Percentiles rank a stretch among this genome's conserved stretches.
Evolutionary conservation across 164 flowering plant genomes (phyloP).

Genomic region (Buxus sempervirens): DNA sequence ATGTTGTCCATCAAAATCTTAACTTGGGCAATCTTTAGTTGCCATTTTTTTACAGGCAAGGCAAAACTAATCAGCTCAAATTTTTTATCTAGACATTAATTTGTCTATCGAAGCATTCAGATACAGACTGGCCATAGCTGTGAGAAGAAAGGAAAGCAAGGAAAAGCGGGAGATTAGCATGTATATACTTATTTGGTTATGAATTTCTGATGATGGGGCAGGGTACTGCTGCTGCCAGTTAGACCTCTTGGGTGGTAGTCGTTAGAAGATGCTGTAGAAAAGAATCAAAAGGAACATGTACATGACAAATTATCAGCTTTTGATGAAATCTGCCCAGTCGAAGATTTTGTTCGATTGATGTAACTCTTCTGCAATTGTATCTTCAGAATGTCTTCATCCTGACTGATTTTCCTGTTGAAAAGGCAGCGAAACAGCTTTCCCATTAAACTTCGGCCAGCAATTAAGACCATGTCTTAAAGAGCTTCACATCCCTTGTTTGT

Average conservation of each 20-base stretch:
- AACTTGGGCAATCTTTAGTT: conserved; percentile 14
- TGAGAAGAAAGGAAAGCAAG: neutral
- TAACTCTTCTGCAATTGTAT: conserved; percentile 2
- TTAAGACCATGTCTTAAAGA: too few relatives aligned
- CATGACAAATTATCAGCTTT: conserved; percentile 15
- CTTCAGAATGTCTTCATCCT: conserved; percentile 3
- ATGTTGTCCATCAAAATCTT: conserved; percentile 1
- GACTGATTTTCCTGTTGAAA: conserved; percentile 15
- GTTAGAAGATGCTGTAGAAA: conserved; percentile 8
- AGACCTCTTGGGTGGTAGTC: neutral
- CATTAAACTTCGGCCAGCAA: too few relatives aligned
- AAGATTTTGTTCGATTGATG: too few relatives aligned
- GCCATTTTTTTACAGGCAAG: conserved; percentile 9
- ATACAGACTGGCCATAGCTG: conserved; percentile 9
- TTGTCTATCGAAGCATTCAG: conserved; percentile 6
- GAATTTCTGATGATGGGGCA: conserved; percentile 4
- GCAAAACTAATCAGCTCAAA: conserved; percentile 6
- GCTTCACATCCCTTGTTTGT: too few relatives aligned
- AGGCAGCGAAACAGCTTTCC: too few relatives aligned
- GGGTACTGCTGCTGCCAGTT: conserved; percentile 8
- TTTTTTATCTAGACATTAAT: conserved; percentile 11
- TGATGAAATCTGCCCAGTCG: conserved; percentile 6
- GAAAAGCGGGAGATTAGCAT: conserved; percentile 6
- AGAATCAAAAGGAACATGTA: conserved; percentile 12
- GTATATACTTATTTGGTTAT: conserved; percentile 9